phyloP scores from a whole-genome alignment of 352 stramenopile species.

The Globisporangium paddicum region DNA sequence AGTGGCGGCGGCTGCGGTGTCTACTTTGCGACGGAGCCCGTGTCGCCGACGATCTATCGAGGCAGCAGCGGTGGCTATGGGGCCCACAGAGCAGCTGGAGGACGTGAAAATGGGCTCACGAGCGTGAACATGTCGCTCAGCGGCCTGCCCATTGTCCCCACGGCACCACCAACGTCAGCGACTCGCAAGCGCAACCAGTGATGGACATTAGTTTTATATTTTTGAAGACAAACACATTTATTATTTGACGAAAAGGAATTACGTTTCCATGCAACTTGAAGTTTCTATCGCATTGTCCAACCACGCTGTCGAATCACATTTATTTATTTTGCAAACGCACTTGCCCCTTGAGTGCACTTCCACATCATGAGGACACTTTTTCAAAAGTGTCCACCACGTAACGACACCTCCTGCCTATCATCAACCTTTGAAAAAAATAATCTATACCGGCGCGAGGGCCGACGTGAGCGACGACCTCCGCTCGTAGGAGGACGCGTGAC shows the following conservation, averaged over 20 bases:
- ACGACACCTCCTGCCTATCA: slow-evolving; percentile 6
- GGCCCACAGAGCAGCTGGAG: background rate
- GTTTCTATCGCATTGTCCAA: background rate
- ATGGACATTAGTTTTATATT: background rate
- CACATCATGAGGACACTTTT: background rate
- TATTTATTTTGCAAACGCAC: background rate
- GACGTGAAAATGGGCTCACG: background rate
- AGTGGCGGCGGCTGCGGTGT: slow-evolving; percentile 21
- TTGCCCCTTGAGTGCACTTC: slow-evolving; percentile 4
- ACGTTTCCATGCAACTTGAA: background rate
- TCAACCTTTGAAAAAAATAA: slow-evolving; percentile 1
- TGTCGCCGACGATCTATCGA: slow-evolving; percentile 5
- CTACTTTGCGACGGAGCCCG: slow-evolving; percentile 55
- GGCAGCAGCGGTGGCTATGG: slow-evolving; percentile 1
- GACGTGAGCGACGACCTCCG: slow-evolving; percentile 13
- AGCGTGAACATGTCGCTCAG: slow-evolving; percentile 55
- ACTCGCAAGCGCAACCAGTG: slow-evolving; percentile 9
- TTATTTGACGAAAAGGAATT: background rate
- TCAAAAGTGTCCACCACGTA: slow-evolving; percentile 7
- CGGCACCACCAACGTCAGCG: slow-evolving; percentile 15
- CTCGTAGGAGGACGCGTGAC: slow-evolving; percentile 23
- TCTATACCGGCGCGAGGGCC: slow-evolving; percentile 17
- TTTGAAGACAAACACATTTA: background rate
- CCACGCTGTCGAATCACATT: background rate
- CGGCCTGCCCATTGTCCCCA: slow-evolving; percentile 35